These are phyloP conservation scores for Coemansia interrupta DNA, from an alignment of 192 early-diverging fungal species.

Conservation along the genomic window DNA sequence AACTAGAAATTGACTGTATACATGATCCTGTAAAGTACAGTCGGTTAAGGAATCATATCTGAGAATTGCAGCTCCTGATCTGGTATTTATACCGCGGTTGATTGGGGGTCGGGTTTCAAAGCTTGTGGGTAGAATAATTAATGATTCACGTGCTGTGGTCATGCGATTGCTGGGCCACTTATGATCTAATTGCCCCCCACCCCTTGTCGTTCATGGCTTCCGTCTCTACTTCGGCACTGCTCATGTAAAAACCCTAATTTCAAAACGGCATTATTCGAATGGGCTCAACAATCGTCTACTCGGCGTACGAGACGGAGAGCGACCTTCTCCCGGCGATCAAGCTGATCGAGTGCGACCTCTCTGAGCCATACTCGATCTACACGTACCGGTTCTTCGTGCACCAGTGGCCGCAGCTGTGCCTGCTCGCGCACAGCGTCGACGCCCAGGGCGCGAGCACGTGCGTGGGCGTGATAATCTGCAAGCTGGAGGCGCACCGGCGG, in stretches of 20 bases:
- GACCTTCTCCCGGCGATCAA: conserved; percentile 73
- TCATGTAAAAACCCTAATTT: conserved; percentile 24
- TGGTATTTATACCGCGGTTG: neutral
- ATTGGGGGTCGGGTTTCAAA: neutral
- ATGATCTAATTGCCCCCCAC: no score
- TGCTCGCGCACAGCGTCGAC: conserved; percentile 57
- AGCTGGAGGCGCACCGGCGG: conserved; percentile 62
- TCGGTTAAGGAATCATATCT: conserved; percentile 24
- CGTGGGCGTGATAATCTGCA: conserved; percentile 87
- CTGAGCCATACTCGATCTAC: conserved; percentile 95
- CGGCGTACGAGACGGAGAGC: conserved; percentile 67
- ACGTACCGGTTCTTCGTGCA: conserved; percentile 96
- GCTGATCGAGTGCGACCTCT: conserved; percentile 90
- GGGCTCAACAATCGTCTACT: conserved; percentile 33
- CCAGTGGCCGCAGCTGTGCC: conserved; percentile 86
- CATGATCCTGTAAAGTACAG: conserved; percentile 55
- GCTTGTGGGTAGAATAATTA: neutral
- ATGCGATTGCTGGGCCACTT: no score
- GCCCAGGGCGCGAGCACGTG: conserved; percentile 40
- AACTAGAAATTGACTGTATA: conserved; percentile 54
- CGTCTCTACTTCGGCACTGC: no score
- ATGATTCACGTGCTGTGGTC: neutral
- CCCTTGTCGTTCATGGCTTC: neutral
- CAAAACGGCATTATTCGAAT: conserved; percentile 28
- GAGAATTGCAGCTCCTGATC: neutral